Conservation (phyloP, 306 rosid species). For the Vicia villosa region DNA sequence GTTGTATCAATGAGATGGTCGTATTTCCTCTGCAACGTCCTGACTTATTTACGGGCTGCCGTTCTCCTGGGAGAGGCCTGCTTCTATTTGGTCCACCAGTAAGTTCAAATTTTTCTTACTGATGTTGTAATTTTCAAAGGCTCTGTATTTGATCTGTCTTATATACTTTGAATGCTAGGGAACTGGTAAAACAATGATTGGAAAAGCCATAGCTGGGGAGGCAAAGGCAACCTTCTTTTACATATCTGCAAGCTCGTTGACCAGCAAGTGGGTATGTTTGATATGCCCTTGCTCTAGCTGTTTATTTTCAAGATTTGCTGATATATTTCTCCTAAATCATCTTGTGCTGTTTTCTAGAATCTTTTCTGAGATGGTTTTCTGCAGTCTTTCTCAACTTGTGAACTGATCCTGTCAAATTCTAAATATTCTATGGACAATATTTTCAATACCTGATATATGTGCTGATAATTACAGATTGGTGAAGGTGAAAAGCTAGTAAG, state of each 20-base stretch:
- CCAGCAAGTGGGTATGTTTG: constrained; percentile 93
- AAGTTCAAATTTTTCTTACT: constrained; percentile 47
- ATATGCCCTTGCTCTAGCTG: constrained; percentile 31
- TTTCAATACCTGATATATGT: constrained; percentile 25
- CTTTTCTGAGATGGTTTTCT: constrained; percentile 15
- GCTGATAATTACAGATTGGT: constrained; percentile 71
- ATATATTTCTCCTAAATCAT: constrained; percentile 11
- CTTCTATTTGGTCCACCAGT: constrained; percentile 99
- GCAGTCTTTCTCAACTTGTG: constrained; percentile 29
- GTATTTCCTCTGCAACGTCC: constrained; percentile 86
- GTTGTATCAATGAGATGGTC: constrained; percentile 91
- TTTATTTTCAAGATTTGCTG: constrained; percentile 17
- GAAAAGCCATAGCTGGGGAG: constrained; percentile 99
- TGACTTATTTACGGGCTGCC: constrained; percentile 89
- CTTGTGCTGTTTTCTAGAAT: constrained; percentile 14
- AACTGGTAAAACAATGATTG: constrained; percentile 98
- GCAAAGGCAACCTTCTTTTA: constrained; percentile 98
- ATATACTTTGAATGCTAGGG: constrained; percentile 60
- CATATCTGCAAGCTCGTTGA: constrained; percentile 92
- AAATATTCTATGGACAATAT: constrained; percentile 14
- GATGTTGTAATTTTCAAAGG: constrained; percentile 21
- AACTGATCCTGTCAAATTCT: constrained; percentile 8
- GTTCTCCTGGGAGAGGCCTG: constrained; percentile 94
- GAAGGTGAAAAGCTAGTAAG: constrained; percentile 98
- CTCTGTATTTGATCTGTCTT: constrained; percentile 34